phyloP scores from a whole-genome alignment of 2,329 filamentous ascomycete species.

The Xylaria sp. region DNA sequence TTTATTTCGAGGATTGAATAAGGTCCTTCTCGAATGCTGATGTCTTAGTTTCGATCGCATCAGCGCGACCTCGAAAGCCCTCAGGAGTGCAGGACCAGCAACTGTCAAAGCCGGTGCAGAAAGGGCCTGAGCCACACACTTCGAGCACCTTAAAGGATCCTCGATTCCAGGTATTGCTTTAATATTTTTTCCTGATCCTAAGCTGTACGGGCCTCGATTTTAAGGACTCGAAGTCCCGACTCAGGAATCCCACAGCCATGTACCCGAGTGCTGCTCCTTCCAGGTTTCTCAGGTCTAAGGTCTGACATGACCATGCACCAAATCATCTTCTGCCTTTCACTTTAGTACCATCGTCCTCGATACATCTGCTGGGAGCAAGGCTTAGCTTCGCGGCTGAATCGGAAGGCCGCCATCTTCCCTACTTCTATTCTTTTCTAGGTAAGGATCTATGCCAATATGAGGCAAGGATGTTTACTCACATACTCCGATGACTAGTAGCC shows the following conservation, averaged over 20 bases:
- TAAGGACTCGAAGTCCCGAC: neutral
- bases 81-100: neutral
- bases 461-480: neutral
- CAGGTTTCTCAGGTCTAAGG: neutral
- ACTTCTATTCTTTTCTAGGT: neutral
- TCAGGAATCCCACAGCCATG: neutral
- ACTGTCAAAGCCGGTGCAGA: neutral
- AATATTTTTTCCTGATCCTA: constrained; percentile 3
- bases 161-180: constrained; percentile 2
- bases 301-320: neutral
- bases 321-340: neutral
- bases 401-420: neutral
- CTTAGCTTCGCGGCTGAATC: neutral
- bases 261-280: neutral
- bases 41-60: neutral
- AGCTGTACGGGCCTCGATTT: constrained; percentile 1
- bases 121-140: neutral
- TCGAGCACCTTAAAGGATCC: constrained; percentile 9
- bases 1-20: neutral
- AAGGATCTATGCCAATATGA: neutral
- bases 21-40: constrained; percentile 5
- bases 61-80: constrained; percentile 3
- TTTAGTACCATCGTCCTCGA: neutral
- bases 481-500: neutral
- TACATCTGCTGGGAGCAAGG: neutral